These are phyloP conservation scores for Pholiota microspora DNA, from an alignment of 768 basidiomycete species.

Conservation along the genomic window DNA sequence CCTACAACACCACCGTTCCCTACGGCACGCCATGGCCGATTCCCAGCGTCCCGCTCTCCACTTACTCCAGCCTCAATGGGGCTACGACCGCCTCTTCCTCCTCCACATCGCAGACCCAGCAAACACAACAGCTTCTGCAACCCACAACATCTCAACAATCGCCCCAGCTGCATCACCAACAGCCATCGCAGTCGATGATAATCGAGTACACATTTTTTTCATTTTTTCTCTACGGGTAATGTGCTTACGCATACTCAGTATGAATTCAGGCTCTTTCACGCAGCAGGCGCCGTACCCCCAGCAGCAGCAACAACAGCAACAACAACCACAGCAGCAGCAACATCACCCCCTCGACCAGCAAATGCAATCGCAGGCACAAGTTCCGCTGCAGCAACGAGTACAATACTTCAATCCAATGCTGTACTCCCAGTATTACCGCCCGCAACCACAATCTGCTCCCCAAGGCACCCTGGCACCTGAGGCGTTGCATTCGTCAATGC, in stretches of 20 bases:
- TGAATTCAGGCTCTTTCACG: slow-evolving; percentile 50
- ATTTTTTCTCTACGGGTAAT: slow-evolving; percentile 2
- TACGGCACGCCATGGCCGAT: slow-evolving; percentile 53
- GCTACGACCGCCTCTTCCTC: slow-evolving; percentile 50
- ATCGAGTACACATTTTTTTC: slow-evolving; percentile 59
- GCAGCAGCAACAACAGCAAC: slow-evolving; percentile 33
- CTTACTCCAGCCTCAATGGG: slow-evolving; percentile 75
- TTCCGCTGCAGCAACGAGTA: slow-evolving; percentile 7
- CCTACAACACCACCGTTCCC: slow-evolving; percentile 41
- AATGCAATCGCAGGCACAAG: slow-evolving; percentile 26
- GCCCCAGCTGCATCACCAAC: slow-evolving; percentile 27
- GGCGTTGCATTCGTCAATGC: slow-evolving; percentile 60
- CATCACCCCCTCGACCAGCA: slow-evolving; percentile 9
- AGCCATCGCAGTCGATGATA: slow-evolving; percentile 40
- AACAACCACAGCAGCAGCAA: too few relatives aligned
- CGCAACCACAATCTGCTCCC: slow-evolving; percentile 31
- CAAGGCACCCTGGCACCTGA: slow-evolving; percentile 72
- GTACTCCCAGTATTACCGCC: slow-evolving; percentile 27
- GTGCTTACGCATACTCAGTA: slow-evolving; percentile 41
- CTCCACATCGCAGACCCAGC: slow-evolving; percentile 22
- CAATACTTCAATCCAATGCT: slow-evolving; percentile 16
- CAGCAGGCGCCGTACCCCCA: slow-evolving; percentile 36
- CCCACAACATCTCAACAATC: slow-evolving; percentile 20
- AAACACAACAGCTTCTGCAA: slow-evolving; percentile 21
- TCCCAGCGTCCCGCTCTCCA: slow-evolving; percentile 57